These are phyloP conservation scores for Sarocladium oryzae DNA, from an alignment of 2,329 filamentous ascomycete species.

Conservation along the genomic window DNA sequence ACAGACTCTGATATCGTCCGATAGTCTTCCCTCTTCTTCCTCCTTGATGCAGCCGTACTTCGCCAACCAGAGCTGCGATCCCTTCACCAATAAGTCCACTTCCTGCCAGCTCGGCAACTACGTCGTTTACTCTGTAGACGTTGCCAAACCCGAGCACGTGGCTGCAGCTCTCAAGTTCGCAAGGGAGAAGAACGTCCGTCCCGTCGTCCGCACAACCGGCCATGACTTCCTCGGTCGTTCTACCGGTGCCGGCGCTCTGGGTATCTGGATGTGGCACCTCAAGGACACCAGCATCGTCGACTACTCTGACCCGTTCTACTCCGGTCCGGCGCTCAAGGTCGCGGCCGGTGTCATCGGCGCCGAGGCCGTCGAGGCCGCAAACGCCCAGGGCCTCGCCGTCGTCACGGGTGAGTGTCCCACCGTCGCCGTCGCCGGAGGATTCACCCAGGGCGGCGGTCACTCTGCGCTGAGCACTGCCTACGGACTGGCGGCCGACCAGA, in stretches of 20 bases:
- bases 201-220: constrained; percentile 28
- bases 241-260: constrained; percentile 32
- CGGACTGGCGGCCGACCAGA: constrained; percentile 54
- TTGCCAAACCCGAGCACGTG: constrained; percentile 23
- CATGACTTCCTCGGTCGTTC: constrained; percentile 28
- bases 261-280: constrained; percentile 32
- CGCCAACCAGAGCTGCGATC: constrained; percentile 30
- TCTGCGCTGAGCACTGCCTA: constrained; percentile 44
- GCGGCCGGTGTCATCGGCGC: constrained; percentile 46
- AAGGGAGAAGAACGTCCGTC: constrained; percentile 27
- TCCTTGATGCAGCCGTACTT: constrained; percentile 34
- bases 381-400: constrained; percentile 38
- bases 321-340: constrained; percentile 44
- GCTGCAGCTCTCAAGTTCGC: constrained; percentile 29
- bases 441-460: constrained; percentile 55
- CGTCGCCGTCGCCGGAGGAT: constrained; percentile 55
- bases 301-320: constrained; percentile 37
- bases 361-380: constrained; percentile 38
- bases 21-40: constrained; percentile 28
- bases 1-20: too few species aligned
- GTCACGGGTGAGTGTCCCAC: constrained; percentile 50
- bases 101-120: constrained; percentile 38
- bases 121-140: constrained; percentile 32
- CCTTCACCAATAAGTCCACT: constrained; percentile 23
- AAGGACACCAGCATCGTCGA: constrained; percentile 34